These are phyloP conservation scores for Epipyxis sp. DNA, from an alignment of 108 stramenopile genomes.

Conservation along the genomic window DNA sequence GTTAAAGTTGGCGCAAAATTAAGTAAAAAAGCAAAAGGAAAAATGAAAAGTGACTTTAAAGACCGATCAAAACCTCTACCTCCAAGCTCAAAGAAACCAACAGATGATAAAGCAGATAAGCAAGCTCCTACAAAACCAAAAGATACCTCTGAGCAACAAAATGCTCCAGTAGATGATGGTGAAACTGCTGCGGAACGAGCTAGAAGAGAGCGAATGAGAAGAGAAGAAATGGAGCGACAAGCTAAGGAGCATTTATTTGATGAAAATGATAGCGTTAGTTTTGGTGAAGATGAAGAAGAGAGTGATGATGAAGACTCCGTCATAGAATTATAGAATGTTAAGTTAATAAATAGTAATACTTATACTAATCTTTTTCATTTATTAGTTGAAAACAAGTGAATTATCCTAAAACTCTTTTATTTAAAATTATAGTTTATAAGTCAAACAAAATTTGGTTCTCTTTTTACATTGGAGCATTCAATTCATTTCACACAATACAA, in stretches of 20 bases:
- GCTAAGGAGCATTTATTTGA: conserved; percentile 17
- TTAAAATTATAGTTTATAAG: no score
- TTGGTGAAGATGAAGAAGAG: background rate
- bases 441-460: no score
- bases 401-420: no score
- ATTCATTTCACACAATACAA: no score
- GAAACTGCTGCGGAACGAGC: background rate
- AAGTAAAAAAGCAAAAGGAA: background rate
- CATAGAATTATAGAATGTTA: background rate
- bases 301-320: background rate
- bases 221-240: conserved; percentile 18
- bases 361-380: no score
- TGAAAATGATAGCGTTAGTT: background rate
- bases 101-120: background rate
- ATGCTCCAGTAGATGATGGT: background rate
- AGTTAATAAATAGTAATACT: no score
- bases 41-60: background rate
- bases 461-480: no score
- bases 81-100: background rate
- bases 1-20: background rate
- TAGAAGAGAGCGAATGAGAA: background rate
- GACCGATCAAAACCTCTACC: background rate
- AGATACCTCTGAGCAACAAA: background rate
- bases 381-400: no score
- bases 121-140: background rate